Evolutionary conservation across 345 rosid genomes (phyloP).

Genomic region (Reutealis trisperma): DNA sequence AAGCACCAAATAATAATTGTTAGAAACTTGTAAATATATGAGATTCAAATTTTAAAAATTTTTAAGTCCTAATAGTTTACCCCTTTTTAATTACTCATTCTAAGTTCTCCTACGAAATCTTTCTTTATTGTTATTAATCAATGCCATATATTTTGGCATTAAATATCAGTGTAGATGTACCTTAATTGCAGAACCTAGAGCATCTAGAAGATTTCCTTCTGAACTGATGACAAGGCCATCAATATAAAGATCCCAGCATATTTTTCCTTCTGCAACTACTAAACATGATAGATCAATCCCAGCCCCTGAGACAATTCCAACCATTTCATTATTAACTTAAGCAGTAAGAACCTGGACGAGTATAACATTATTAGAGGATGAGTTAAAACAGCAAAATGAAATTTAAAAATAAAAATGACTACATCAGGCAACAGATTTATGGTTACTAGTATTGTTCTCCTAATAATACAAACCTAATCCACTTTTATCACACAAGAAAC

Average conservation of each 20-base stretch:
- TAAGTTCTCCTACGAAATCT: too few relatives aligned
- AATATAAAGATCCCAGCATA: conserved; percentile 92
- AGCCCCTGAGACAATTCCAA: conserved; percentile 55
- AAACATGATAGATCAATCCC: conserved; percentile 77
- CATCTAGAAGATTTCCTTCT: conserved; percentile 82
- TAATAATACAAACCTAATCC: conserved; percentile 63
- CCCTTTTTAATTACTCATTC: too few relatives aligned
- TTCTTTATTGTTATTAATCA: too few relatives aligned
- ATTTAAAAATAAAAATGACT: neutral
- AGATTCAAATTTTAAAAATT: too few relatives aligned
- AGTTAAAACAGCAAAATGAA: neutral
- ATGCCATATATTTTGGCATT: too few relatives aligned
- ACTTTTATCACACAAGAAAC: conserved; percentile 87
- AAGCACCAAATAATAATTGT: neutral
- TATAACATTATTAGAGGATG: neutral
- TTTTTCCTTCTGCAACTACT: conserved; percentile 72
- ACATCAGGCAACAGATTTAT: neutral
- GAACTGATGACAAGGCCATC: conserved; percentile 86
- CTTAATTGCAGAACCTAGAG: conserved; percentile 84
- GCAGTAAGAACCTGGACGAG: conserved; percentile 2
- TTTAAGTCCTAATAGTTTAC: neutral
- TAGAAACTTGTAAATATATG: neutral
- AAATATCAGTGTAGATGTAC: conserved; percentile 23
- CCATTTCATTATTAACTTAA: conserved; percentile 12
- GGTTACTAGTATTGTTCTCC: neutral